phyloP scores from a whole-genome alignment of 805 yeast species.

The Ascoidea tarda region DNA sequence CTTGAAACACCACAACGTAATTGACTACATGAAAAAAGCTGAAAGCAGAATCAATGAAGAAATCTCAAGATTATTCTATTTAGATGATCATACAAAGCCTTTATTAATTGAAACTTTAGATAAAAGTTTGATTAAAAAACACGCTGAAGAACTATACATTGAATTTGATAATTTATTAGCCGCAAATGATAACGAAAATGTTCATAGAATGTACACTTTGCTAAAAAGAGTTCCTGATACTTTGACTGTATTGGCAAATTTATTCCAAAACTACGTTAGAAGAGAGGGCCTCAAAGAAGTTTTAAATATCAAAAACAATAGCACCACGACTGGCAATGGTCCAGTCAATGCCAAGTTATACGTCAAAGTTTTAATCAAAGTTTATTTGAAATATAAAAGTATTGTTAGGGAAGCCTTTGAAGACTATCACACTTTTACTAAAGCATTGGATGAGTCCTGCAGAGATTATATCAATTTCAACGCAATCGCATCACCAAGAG shows the following conservation, averaged over 20 bases:
- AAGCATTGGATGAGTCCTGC: conserved; percentile 84
- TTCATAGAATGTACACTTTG: conserved; percentile 62
- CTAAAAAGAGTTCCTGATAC: conserved; percentile 70
- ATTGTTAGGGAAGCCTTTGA: conserved; percentile 57
- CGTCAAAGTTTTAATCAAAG: conserved; percentile 59
- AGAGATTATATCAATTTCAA: conserved; percentile 73
- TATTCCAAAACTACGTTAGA: conserved; percentile 62
- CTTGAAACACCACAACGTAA: conserved; percentile 63
- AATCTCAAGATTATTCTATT: conserved; percentile 58
- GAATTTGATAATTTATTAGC: conserved; percentile 69
- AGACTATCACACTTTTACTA: conserved; percentile 64
- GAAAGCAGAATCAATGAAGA: conserved; percentile 76
- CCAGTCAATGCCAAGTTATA: conserved; percentile 33
- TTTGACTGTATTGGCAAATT: conserved; percentile 60
- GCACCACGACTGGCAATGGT: conserved; percentile 6
- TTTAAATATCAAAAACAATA: conserved; percentile 34
- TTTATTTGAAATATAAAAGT: conserved; percentile 51
- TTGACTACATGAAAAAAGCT: conserved; percentile 82
- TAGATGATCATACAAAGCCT: conserved; percentile 77
- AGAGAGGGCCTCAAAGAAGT: conserved; percentile 47
- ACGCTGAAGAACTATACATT: conserved; percentile 59
- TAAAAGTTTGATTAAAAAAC: conserved; percentile 61
- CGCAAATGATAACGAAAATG: conserved; percentile 56
- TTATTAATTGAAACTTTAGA: conserved; percentile 67
- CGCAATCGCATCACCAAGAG: conserved; percentile 56